Conservation (phyloP, 805 yeast genomes). For the Saccharomycopsis selenospora region DNA sequence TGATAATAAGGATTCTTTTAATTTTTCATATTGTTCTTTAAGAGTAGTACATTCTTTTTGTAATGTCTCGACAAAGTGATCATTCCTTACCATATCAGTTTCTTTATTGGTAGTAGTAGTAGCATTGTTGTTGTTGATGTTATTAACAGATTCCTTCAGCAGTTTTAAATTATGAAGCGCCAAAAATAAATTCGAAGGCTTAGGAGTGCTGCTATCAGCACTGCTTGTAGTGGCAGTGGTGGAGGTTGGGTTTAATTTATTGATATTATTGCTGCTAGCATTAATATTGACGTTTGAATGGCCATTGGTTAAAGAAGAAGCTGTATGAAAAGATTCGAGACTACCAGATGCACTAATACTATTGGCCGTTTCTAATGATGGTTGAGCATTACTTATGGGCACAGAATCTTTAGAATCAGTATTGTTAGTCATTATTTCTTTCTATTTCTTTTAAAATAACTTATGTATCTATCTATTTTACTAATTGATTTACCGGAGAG, state of each 20-base stretch:
- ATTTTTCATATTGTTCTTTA: background rate
- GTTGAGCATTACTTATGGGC: too few relatives aligned
- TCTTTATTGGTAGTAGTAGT: background rate
- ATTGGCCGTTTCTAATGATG: too few relatives aligned
- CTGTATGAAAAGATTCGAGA: background rate
- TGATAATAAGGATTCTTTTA: background rate
- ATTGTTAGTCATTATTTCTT: too few relatives aligned
- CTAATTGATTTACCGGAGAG: too few relatives aligned
- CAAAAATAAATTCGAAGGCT: conserved; percentile 14
- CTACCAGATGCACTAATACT: background rate
- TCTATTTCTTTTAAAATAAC: too few relatives aligned
- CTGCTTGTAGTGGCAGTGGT: too few relatives aligned
- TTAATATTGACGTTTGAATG: too few relatives aligned
- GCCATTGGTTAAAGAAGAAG: background rate
- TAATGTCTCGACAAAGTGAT: conserved; percentile 11
- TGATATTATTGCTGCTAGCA: too few relatives aligned
- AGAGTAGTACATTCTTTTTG: conserved; percentile 13
- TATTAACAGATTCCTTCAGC: too few relatives aligned
- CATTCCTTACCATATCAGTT: conserved; percentile 3
- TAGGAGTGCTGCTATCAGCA: background rate
- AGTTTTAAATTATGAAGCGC: conserved; percentile 9
- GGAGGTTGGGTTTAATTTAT: too few relatives aligned
- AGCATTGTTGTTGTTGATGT: background rate
- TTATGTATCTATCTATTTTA: too few relatives aligned
- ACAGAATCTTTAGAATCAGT: too few relatives aligned